Conservation (phyloP, 179 eudicot species). For the Silene coronaria region DNA sequence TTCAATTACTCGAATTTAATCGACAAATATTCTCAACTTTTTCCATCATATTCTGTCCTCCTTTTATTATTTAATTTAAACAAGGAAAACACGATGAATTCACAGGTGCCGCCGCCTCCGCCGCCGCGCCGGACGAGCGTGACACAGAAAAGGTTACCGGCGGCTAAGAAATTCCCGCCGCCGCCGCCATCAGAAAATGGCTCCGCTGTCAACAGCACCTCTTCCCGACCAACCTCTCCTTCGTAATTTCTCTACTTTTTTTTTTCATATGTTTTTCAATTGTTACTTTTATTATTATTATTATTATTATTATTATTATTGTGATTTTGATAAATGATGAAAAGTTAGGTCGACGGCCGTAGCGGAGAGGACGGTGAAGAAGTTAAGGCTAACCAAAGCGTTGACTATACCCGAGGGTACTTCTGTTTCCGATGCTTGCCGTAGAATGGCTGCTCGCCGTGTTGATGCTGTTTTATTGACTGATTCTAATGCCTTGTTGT, state of each 20-base stretch:
- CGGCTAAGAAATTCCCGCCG: conserved; percentile 29
- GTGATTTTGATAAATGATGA: not conserved
- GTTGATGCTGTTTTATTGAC: conserved; percentile 89
- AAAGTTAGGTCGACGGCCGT: conserved; percentile 30
- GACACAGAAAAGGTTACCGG: conserved; percentile 40
- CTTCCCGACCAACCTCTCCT: conserved; percentile 59
- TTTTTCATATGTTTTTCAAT: not conserved
- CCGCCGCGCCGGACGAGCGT: conserved; percentile 42
- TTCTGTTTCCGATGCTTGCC: conserved; percentile 82
- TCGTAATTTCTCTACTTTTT: conserved; percentile 24
- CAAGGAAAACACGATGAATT: conserved; percentile 38
- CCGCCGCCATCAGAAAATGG: conserved; percentile 53
- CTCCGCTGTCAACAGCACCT: conserved; percentile 22
- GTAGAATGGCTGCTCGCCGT: conserved; percentile 92
- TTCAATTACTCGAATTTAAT: too few species aligned
- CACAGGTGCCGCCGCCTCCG: conserved; percentile 43
- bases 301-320: not conserved
- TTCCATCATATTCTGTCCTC: too few species aligned
- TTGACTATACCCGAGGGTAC: conserved; percentile 96
- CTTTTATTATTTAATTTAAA: too few species aligned
- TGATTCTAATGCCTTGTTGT: conserved; percentile 88
- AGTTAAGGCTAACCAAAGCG: conserved; percentile 83
- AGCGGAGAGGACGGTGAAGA: conserved; percentile 97
- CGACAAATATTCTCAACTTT: too few species aligned
- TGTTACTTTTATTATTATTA: not conserved